A percentile compares a stretch with the other conserved stretches of the same genome.
Evolutionary conservation across 1,284 basidiomycete species (phyloP).

Genomic region (Sutorius eximius): DNA sequence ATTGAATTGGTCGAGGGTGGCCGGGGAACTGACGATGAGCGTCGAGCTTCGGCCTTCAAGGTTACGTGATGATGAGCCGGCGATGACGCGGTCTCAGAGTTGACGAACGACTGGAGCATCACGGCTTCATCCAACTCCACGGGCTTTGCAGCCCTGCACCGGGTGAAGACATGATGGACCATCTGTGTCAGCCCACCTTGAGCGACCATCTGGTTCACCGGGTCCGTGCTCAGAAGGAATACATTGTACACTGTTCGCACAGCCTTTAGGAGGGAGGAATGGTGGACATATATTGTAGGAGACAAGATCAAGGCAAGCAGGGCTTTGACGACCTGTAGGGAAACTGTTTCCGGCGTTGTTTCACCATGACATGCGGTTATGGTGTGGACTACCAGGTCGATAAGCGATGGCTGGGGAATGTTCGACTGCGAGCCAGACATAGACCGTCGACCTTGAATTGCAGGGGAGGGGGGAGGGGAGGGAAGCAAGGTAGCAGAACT

Average conservation of each 20-base stretch:
- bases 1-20: conserved; percentile 3
- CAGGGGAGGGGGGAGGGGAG: conserved; percentile 74
- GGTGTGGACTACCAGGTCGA: conserved; percentile 90
- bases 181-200: conserved; percentile 97
- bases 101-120: conserved; percentile 22
- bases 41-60: conserved; percentile 12
- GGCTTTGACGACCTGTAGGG: conserved; percentile 93
- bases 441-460: conserved; percentile 45
- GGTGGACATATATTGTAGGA: conserved; percentile 84
- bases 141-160: conserved; percentile 53
- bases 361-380: conserved; percentile 92
- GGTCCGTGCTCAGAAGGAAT: conserved; percentile 85
- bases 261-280: conserved; percentile 90
- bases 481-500: conserved; percentile 32
- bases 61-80: conserved; percentile 6
- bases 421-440: conserved; percentile 51
- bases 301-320: conserved; percentile 87
- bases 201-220: conserved; percentile 93
- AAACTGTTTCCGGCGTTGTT: conserved; percentile 83
- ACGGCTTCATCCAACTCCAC: conserved; percentile 28
- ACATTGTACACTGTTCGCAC: conserved; percentile 97
- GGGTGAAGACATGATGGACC: conserved; percentile 92
- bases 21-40: conserved; percentile 9
- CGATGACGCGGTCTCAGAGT: conserved; percentile 24
- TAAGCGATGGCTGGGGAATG: conserved; percentile 65